Base-by-base conservation (phyloP, 164 flowering plant species). In the Chimonanthus salicifolius region DNA sequence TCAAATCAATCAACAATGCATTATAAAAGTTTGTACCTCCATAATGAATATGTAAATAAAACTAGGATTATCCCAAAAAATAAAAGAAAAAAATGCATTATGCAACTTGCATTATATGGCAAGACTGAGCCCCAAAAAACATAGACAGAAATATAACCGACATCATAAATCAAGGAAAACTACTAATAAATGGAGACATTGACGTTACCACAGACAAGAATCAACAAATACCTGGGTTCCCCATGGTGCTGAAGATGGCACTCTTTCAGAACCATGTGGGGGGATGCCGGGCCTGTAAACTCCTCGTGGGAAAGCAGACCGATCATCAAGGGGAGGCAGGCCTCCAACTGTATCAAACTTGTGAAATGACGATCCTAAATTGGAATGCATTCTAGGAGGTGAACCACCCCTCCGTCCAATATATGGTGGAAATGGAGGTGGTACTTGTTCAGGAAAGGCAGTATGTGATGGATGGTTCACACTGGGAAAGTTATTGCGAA, bases 381-480 rank as follows among this genome's bases (percentile, higher is more conserved):
- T 80, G 48, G 88, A 76, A 80, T 79, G 84, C 81, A 84, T 79
- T 80, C 91, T 82, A 21, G 91, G 85, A 78, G 97, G 97, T 58
- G 94, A 90, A 45, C 72, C 76, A 68, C 88, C 94, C 72, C 93
- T 84, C 83, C 97, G 86, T 76, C 91, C 92, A 83, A 85, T 79
- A 73, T 62, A 88, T 67, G 88, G 71, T 73, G 86, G 83, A 74
- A 83, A 44, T 33, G 89, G 90, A 43, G 87, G 87, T 49, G 69
- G 33, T 33, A 33, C 82, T 75, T 81, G 91, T 72, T 91, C 97
- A 20, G 82, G 69, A 75, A 87, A 90, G 4, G 81, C 78, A 75
- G 87, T 85, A 84, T 81, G 85, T 62, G 87, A 63, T 67, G 85
- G 84, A 77, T 81, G 83, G 75, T 82, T 80, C 11, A 79, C 67